Percentiles rank a stretch among this genome's conserved stretches.
These are phyloP conservation scores for Penicillium sp. DNA, from an alignment of 2,329 filamentous ascomycete genomes.

Conservation along the genomic window DNA sequence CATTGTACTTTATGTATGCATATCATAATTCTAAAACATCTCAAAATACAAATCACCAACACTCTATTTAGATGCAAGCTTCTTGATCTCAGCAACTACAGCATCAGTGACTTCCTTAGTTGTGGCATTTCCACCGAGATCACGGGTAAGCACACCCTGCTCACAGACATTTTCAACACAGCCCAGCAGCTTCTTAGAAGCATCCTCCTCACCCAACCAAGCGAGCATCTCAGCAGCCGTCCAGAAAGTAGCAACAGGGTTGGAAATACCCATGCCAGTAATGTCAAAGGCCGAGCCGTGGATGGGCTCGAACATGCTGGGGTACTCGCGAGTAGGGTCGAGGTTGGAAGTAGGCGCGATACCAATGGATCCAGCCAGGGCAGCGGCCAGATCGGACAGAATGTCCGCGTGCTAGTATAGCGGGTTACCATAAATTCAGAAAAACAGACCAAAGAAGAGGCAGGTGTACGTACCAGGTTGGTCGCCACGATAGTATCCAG, in stretches of 20 bases:
- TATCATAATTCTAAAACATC: neutral
- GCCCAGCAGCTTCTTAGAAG: constrained; percentile 59
- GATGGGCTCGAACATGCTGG: constrained; percentile 65
- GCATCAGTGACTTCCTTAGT: constrained; percentile 63
- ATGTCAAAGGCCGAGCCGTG: constrained; percentile 67
- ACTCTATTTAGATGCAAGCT: constrained; percentile 30
- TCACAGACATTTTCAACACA: constrained; percentile 64
- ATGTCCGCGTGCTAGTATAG: constrained; percentile 58
- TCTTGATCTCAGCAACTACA: constrained; percentile 55
- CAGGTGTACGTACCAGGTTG: constrained; percentile 48
- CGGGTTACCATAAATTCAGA: constrained; percentile 24
- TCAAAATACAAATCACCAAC: neutral
- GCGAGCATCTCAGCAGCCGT: constrained; percentile 68
- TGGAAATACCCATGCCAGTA: constrained; percentile 61
- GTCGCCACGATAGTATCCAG: constrained; percentile 66
- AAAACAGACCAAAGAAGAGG: neutral
- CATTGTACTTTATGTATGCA: neutral
- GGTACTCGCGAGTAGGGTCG: constrained; percentile 62
- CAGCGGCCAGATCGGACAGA: constrained; percentile 69
- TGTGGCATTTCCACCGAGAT: constrained; percentile 60
- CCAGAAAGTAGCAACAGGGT: constrained; percentile 69
- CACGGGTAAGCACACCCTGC: constrained; percentile 56
- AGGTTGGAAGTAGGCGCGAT: constrained; percentile 71
- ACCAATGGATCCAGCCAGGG: constrained; percentile 69
- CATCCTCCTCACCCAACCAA: constrained; percentile 62